A percentile compares a stretch with the other conserved stretches of the same genome.
These are phyloP conservation scores for Chamaecyparis obtusa DNA, from an alignment of 75 land plant species.

Conservation along the genomic window DNA sequence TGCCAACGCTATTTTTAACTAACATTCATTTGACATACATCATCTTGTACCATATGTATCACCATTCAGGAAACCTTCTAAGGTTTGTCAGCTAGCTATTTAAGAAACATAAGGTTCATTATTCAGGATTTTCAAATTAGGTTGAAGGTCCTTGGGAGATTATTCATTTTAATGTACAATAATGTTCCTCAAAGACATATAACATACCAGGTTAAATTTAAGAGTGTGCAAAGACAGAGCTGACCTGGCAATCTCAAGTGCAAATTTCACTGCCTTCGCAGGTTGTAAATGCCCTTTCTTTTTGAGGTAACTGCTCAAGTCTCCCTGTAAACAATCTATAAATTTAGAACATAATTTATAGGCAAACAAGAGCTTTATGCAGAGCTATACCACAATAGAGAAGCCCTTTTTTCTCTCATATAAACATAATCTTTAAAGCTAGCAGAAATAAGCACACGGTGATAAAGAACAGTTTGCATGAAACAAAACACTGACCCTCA, in stretches of 20 bases:
- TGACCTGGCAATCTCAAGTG: conserved; percentile 87
- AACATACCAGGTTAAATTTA: background rate
- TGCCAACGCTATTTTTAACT: background rate
- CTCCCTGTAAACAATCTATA: conserved; percentile 54
- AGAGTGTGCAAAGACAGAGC: conserved; percentile 1
- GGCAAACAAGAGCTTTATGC: background rate
- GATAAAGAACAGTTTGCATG: background rate
- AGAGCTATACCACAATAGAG: background rate
- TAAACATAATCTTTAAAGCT: background rate
- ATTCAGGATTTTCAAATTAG: background rate
- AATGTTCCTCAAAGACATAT: background rate
- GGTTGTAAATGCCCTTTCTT: conserved; percentile 73
- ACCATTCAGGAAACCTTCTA: background rate
- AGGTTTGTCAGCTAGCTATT: background rate
- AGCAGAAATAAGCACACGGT: background rate
- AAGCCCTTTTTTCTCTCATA: background rate
- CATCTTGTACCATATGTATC: background rate
- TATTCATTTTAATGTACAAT: background rate
- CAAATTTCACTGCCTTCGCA: conserved; percentile 65
- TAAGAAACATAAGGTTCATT: background rate
- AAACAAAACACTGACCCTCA: background rate
- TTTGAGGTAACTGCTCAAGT: conserved; percentile 57
- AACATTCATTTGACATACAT: background rate
- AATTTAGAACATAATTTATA: background rate
- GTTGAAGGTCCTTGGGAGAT: background rate